Evolutionary conservation across 2,329 filamentous ascomycete genomes (phyloP).

Genomic region (Cladobotryum protrusum): DNA sequence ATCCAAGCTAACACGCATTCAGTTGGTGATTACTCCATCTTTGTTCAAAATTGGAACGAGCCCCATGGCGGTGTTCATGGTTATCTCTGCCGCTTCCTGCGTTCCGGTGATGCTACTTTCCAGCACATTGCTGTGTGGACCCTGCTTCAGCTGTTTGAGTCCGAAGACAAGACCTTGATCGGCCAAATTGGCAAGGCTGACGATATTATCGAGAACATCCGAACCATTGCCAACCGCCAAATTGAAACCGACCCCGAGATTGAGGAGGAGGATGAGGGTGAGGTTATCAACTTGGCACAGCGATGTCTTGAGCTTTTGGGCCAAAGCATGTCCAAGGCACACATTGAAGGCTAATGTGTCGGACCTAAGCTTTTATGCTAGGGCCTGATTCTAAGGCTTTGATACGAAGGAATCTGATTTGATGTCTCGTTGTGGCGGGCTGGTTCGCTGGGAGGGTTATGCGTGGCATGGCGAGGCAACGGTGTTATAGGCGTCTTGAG

Average conservation of each 20-base stretch:
- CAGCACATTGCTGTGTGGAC: conserved; percentile 99
- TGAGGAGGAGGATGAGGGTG: conserved; percentile 84
- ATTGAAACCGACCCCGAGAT: conserved; percentile 82
- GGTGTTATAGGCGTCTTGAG: conserved; percentile 27
- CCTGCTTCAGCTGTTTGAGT: conserved; percentile 88
- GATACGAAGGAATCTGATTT: background rate
- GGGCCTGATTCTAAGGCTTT: background rate
- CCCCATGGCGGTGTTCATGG: conserved; percentile 93
- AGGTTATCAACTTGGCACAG: conserved; percentile 86
- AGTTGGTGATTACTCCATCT: conserved; percentile 97
- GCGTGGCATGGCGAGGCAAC: conserved; percentile 15
- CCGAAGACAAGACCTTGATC: conserved; percentile 85
- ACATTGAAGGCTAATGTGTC: conserved; percentile 65
- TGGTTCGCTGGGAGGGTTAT: conserved; percentile 3
- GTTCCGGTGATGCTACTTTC: conserved; percentile 92
- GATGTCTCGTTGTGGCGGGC: background rate
- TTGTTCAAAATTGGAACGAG: conserved; percentile 88
- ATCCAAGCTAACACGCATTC: background rate
- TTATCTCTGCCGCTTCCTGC: conserved; percentile 87
- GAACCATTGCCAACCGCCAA: conserved; percentile 81
- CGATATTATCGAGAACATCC: conserved; percentile 88
- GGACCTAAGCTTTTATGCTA: background rate
- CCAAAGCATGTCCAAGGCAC: conserved; percentile 66
- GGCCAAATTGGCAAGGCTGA: conserved; percentile 82
- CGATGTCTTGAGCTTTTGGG: conserved; percentile 83